Base-by-base conservation (phyloP, 192 early-diverging fungal genomes). In the Podila epigama region DNA sequence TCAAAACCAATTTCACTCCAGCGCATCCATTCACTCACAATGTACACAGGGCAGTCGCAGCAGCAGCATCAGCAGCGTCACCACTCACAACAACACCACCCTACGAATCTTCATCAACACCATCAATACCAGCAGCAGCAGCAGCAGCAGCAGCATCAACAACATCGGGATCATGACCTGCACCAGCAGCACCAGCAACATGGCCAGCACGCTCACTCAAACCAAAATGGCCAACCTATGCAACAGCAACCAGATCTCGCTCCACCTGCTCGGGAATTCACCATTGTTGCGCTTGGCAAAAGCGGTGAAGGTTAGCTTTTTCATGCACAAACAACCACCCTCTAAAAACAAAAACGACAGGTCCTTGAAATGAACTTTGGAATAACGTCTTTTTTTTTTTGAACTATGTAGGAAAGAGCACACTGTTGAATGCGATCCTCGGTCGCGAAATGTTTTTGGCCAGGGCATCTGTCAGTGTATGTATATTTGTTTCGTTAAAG, bases 371-470 rank as follows among this genome's bases (percentile, higher is more conserved):
- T 20, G 42, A 27, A 11, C 25, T 35, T 27, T 37, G 5, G 2
- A 27, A 41, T 27, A 0, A 10, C 9, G 36, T 16, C 50, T 37
- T 16, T 48, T 48, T 28, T 33, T n/a, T 8, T n/a, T n/a, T n/a
- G n/a, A n/a, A n/a, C 16, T 28, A 28, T 18, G 9, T 55, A 68
- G 83, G 83, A 32, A 85, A 85, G 44, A 82, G 80, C 51, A 85
- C 81, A 16, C 42, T 85, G 50, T 59, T 85, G 52, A 85, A 85
- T 60, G 68, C 66, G 27, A 81, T 85, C 31, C 68, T 82, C 15
- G 83, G 81, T 10, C 53, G 68, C 33, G 51, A 78, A 34, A 75
- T 69, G 28, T 85, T 85, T 62, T 37, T 60, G 20, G 68, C 80
- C 37, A 80, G 75, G 41, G 62, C 81, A 0, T 79, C 81, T 27